These are phyloP conservation scores for Protoeuglena noctilucae DNA, from an alignment of 139 green algal species.

Conservation along the genomic window DNA sequence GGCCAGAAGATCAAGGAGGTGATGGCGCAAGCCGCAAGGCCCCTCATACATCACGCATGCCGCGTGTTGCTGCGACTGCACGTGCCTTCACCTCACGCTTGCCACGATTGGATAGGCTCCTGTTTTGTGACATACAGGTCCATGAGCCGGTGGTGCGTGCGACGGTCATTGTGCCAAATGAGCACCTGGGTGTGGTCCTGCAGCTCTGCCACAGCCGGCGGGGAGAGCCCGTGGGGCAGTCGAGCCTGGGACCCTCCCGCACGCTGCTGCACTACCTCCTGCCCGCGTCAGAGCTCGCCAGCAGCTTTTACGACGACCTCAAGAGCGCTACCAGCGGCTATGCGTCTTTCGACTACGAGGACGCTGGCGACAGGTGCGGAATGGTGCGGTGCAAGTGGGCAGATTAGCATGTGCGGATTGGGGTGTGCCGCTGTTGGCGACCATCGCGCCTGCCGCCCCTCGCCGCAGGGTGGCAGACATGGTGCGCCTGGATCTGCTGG, in stretches of 20 bases:
- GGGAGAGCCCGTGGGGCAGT: conserved; percentile 55
- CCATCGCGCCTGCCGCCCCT: neutral
- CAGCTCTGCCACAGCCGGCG: conserved; percentile 35
- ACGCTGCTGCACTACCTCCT: conserved; percentile 53
- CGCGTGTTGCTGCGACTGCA: conserved; percentile 14
- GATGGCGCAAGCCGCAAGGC: conserved; percentile 28
- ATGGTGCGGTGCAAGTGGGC: neutral
- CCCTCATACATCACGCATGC: conserved; percentile 48
- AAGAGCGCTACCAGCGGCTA: conserved; percentile 67
- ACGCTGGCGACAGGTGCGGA: conserved; percentile 36
- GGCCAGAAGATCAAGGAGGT: conserved; percentile 5
- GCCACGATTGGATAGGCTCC: neutral
- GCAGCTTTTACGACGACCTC: conserved; percentile 69
- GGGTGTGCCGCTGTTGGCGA: neutral
- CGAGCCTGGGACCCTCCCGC: conserved; percentile 27
- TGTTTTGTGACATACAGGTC: conserved; percentile 7
- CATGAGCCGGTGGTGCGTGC: conserved; percentile 74
- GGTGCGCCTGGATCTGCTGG: conserved; percentile 67
- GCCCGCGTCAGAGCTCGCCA: conserved; percentile 60
- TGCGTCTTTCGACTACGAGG: conserved; percentile 88
- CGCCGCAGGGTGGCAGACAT: conserved; percentile 41
- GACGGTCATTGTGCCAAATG: conserved; percentile 63
- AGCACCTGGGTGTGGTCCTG: conserved; percentile 56
- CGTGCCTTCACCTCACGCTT: conserved; percentile 14
- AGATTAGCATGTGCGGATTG: neutral